Evolutionary conservation across 441 rosid genomes (phyloP), one percentile per base, ranked within the genome.

Genomic region (Raphanus hybrid): DNA sequence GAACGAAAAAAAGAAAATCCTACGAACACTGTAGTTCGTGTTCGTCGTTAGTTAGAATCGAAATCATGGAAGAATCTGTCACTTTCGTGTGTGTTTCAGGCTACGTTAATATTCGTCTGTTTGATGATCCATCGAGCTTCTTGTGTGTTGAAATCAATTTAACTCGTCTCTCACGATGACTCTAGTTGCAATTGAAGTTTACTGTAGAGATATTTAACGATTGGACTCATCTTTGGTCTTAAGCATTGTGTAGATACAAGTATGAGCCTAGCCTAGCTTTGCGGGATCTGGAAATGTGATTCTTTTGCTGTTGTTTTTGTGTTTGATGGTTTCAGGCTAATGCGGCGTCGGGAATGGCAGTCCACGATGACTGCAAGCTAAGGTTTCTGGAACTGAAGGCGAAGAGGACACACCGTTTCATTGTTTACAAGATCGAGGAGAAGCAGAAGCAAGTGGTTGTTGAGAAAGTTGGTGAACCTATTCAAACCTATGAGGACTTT

Each of bases 301-400:
- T 29, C 34, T 29, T 52, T 45, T 3, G 4, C 4, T 8, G 34
- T 43, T 54, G 59, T 75, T 82, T 8, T 10, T 48, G 57, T 70
- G 41, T 63, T 50, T 57, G 65, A 43, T 41, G 7, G n/a, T 81
- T 7, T n/a, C 34, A 88, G 92, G 92, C 90, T 8, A 88, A 88
- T 12, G 89, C 89, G 1, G 90, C 90, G 32, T 88, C 92, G 12
- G 92, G 92, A 69, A 85, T 88, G 87, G 88, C 88, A 39, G 92
- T 88, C 75, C 90, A 86, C 76, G 92, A 88, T 69, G 90, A 88
- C 58, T 88, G 92, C 84, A 87, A 84, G 80, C 78, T 88, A 8
- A 85, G 76, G 71, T 87, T 88, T 74, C 67, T 88, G 77, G 90
- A 84, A 59, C 75, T 87, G 69, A 87, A 85, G 78, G 86, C 88